Conservation (phyloP, 2,329 filamentous ascomycete genomes). For the Capronia americana region DNA sequence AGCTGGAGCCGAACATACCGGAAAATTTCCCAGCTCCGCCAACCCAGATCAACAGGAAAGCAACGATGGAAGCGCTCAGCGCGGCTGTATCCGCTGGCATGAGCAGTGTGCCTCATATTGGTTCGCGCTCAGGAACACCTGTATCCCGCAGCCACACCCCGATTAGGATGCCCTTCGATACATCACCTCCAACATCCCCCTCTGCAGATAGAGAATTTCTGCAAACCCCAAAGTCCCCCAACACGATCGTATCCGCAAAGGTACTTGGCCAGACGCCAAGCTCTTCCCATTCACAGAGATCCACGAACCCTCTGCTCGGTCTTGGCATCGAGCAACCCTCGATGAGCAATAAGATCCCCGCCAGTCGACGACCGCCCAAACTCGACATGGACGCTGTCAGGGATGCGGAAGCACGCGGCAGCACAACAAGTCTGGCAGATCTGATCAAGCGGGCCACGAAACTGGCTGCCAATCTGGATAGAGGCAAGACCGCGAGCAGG, state of each 20-base stretch:
- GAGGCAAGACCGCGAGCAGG: slow-evolving; percentile 71
- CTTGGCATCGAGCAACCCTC: slow-evolving; percentile 34
- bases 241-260: slow-evolving; percentile 29
- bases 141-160: slow-evolving; percentile 33
- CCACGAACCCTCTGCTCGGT: slow-evolving; percentile 35
- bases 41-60: slow-evolving; percentile 26
- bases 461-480: slow-evolving; percentile 85
- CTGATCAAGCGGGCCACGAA: slow-evolving; percentile 87
- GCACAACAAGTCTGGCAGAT: slow-evolving; percentile 89
- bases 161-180: slow-evolving; percentile 35
- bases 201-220: slow-evolving; percentile 33
- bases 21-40: slow-evolving; percentile 18
- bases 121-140: slow-evolving; percentile 17
- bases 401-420: slow-evolving; percentile 82
- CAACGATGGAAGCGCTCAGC: slow-evolving; percentile 36
- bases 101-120: slow-evolving; percentile 10
- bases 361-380: slow-evolving; percentile 65
- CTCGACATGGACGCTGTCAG: slow-evolving; percentile 83
- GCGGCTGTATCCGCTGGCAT: slow-evolving; percentile 36
- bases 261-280: slow-evolving; percentile 16
- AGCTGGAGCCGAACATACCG: slow-evolving; percentile 39
- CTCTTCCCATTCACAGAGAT: slow-evolving; percentile 30
- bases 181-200: slow-evolving; percentile 31
- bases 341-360: slow-evolving; percentile 51
- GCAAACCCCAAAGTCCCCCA: slow-evolving; percentile 31